Conservation (phyloP, 2,329 filamentous ascomycete species). For the Pleurostoma richardsiae region DNA sequence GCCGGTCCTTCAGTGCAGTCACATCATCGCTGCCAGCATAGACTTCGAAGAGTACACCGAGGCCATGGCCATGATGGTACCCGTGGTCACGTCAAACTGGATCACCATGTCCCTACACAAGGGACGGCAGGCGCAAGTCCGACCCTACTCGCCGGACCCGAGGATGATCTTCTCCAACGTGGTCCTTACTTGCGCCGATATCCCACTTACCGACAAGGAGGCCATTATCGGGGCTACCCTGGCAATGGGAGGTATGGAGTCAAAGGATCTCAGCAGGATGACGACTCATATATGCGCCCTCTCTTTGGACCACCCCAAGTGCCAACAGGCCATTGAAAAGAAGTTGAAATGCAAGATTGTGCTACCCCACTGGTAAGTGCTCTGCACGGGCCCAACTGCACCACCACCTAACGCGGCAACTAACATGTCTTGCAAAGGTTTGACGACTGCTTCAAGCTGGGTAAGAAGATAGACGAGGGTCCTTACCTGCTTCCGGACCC, state of each 20-base stretch:
- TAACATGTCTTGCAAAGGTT: conserved; percentile 55
- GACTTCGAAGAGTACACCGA: conserved; percentile 86
- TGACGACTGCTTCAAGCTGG: conserved; percentile 90
- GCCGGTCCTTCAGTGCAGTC: conserved; percentile 42
- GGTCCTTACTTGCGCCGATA: conserved; percentile 73
- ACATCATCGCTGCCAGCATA: conserved; percentile 66
- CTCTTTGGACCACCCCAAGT: conserved; percentile 69
- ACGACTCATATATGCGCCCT: conserved; percentile 89
- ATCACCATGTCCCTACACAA: conserved; percentile 65
- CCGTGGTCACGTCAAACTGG: conserved; percentile 81
- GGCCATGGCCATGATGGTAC: conserved; percentile 71
- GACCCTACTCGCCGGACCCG: conserved; percentile 87
- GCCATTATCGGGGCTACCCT: conserved; percentile 85
- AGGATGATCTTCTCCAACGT: conserved; percentile 86
- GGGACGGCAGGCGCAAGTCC: conserved; percentile 67
- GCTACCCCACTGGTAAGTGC: conserved; percentile 77
- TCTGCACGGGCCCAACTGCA: neutral
- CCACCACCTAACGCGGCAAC: neutral
- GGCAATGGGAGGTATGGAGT: conserved; percentile 82
- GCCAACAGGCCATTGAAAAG: conserved; percentile 56
- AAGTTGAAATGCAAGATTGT: conserved; percentile 74
- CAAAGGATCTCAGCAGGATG: conserved; percentile 62
- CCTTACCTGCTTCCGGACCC: conserved; percentile 85
- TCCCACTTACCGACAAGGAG: conserved; percentile 83
- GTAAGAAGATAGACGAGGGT: conserved; percentile 81